Conservation (phyloP, 305 asterid genomes). For the Rubia balearica region DNA sequence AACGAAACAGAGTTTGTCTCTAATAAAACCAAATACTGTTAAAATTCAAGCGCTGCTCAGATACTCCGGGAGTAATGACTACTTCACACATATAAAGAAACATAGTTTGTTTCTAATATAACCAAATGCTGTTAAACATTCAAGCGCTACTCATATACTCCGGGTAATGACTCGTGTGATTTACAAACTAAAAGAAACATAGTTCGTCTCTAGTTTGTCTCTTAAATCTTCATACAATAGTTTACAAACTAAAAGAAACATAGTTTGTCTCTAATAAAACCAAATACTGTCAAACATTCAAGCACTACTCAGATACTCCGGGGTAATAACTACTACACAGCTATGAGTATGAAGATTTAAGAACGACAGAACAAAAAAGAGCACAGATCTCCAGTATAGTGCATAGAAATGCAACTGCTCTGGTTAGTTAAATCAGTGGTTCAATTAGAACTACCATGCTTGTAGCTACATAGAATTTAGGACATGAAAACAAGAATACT, state of each 20-base stretch:
- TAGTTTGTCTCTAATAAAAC: neutral
- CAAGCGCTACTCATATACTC: no score
- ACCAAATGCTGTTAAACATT: no score
- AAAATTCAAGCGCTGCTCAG: no score
- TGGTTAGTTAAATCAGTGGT: neutral
- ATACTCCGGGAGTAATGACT: no score
- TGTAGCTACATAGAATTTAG: neutral
- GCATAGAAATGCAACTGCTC: neutral
- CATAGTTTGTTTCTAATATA: no score
- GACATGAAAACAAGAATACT: neutral
- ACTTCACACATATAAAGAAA: no score
- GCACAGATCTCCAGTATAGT: neutral
- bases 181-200: no score
- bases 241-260: neutral
- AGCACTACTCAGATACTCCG: neutral
- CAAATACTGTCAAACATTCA: neutral
- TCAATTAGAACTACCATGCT: neutral
- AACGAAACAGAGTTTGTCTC: no score
- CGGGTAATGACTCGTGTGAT: no score
- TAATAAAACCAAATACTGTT: no score
- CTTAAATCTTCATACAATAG: no score
- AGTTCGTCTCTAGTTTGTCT: no score
- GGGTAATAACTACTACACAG: neutral
- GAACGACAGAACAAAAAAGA: neutral
- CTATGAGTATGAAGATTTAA: neutral